Conservation (phyloP, 2,329 filamentous ascomycete species). For the Plenodomus biglobosus region DNA sequence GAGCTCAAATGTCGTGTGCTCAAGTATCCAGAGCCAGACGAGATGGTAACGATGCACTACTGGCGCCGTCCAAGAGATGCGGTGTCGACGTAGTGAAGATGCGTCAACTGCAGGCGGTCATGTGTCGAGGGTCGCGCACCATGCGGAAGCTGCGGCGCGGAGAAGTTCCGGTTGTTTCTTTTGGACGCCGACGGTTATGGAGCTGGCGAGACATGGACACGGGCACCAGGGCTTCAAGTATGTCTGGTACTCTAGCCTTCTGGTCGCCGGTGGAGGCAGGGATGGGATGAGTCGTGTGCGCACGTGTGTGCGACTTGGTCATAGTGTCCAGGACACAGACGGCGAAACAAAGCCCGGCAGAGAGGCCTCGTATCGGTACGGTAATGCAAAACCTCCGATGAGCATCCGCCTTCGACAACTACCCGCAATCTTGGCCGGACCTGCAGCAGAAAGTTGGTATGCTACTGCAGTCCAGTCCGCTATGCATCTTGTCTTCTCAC, state of each 20-base stretch:
- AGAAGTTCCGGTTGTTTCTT: slow-evolving; percentile 1
- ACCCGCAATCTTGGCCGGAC: neutral
- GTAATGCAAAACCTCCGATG: neutral
- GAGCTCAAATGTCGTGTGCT: slow-evolving; percentile 3
- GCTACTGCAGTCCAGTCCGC: neutral
- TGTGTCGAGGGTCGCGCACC: slow-evolving; percentile 18
- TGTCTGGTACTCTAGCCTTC: neutral
- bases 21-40: slow-evolving; percentile 1
- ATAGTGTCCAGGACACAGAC: neutral
- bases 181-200: neutral
- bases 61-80: slow-evolving; percentile 15
- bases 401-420: neutral
- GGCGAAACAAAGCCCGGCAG: too few species aligned
- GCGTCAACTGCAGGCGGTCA: slow-evolving; percentile 21
- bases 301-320: neutral
- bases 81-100: slow-evolving; percentile 16
- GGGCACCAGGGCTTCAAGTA: slow-evolving; percentile 10
- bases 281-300: neutral
- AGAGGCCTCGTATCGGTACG: neutral
- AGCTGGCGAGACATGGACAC: slow-evolving; percentile 1
- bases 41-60: slow-evolving; percentile 5
- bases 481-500: neutral
- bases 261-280: too few species aligned
- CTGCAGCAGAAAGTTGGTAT: neutral
- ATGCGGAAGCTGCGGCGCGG: slow-evolving; percentile 24